Conservation (phyloP, 345 rosid species). For the Triadica sebifera region DNA sequence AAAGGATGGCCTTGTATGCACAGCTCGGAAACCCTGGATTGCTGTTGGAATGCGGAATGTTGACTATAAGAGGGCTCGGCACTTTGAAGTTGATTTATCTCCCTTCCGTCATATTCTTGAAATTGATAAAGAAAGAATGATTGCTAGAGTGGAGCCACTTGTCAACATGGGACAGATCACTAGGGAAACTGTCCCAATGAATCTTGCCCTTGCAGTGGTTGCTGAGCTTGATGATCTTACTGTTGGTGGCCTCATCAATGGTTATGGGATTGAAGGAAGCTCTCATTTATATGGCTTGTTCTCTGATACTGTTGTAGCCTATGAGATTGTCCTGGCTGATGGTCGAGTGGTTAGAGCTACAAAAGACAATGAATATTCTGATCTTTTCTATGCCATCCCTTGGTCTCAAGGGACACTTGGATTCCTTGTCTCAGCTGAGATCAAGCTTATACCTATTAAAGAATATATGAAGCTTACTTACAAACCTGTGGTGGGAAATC, state of each 20-base stretch:
- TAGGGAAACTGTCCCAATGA: conserved; percentile 83
- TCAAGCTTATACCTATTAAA: conserved; percentile 79
- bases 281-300: conserved; percentile 94
- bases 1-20: conserved; percentile 97
- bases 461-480: conserved; percentile 94
- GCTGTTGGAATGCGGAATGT: conserved; percentile 99
- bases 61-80: conserved; percentile 94
- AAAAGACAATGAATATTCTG: conserved; percentile 84
- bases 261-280: conserved; percentile 99
- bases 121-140: conserved; percentile 79
- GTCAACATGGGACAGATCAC: conserved; percentile 99
- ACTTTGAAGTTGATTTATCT: conserved; percentile 90
- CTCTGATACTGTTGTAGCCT: conserved; percentile 94
- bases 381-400: conserved; percentile 88
- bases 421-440: conserved; percentile 88
- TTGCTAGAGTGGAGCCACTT: conserved; percentile 94
- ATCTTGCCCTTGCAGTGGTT: conserved; percentile 93
- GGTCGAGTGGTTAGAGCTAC: conserved; percentile 92
- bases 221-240: conserved; percentile 99
- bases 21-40: conserved; percentile 98
- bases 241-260: conserved; percentile 98
- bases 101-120: conserved; percentile 79
- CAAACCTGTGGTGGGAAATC: conserved; percentile 74
- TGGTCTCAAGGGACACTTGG: conserved; percentile 99
- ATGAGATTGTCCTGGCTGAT: conserved; percentile 85